These are phyloP conservation scores for Barnettozyma sp. DNA, from an alignment of 805 yeast species.

Conservation along the genomic window DNA sequence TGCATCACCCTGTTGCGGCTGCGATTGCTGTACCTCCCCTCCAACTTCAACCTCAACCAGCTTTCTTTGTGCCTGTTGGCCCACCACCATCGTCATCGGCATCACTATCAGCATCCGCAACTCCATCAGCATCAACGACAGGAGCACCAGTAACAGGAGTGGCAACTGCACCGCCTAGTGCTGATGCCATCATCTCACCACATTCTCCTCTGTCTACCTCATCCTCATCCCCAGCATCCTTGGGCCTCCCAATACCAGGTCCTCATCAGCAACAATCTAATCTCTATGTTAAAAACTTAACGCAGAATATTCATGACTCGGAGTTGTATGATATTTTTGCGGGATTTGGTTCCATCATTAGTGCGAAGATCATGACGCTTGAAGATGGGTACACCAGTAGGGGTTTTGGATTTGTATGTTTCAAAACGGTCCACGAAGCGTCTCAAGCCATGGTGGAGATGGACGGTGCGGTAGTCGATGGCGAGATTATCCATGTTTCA, in stretches of 20 bases:
- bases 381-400: conserved; percentile 36
- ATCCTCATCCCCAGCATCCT: not conserved
- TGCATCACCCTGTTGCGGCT: conserved; percentile 2
- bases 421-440: conserved; percentile 53
- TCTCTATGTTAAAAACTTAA: conserved; percentile 58
- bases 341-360: conserved; percentile 42
- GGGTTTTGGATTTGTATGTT: conserved; percentile 78
- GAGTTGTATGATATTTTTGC: conserved; percentile 36
- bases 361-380: conserved; percentile 45
- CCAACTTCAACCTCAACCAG: not conserved
- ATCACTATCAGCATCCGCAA: too few relatives aligned
- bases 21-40: not conserved
- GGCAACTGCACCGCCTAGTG: not conserved
- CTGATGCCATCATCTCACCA: too few relatives aligned
- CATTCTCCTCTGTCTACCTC: conserved; percentile 2
- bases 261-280: conserved; percentile 57
- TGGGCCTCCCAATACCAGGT: conserved; percentile 32
- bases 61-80: not conserved
- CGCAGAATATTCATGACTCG: conserved; percentile 44
- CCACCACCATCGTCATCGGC: not conserved
- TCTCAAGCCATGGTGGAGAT: conserved; percentile 57
- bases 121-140: not conserved
- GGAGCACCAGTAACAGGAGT: conserved; percentile 1
- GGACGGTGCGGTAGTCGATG: conserved; percentile 49
- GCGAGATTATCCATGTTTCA: conserved; percentile 53